phyloP scores from a whole-genome alignment of 2,329 filamentous ascomycete genomes.

The Zymoseptoria tritici region DNA sequence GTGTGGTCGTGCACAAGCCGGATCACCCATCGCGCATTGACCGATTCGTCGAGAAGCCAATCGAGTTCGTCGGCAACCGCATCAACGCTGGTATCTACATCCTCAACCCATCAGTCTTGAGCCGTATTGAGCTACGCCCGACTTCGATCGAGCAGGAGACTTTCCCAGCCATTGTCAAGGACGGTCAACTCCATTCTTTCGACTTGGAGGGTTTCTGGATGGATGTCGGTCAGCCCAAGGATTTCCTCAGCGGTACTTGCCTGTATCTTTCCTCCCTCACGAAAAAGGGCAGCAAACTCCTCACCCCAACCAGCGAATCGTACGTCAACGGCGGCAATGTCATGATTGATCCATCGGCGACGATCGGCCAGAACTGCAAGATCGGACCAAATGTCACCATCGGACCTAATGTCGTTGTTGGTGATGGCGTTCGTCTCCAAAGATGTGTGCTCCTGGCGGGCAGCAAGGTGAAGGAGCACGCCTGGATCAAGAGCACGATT shows the following conservation, averaged over 20 bases:
- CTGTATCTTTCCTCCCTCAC: conserved; percentile 88
- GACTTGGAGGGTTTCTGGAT: conserved; percentile 99
- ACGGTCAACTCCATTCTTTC: conserved; percentile 88
- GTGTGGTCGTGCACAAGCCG: conserved; percentile 95
- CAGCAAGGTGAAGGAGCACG: conserved; percentile 96
- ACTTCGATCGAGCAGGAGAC: conserved; percentile 99
- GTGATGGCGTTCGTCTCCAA: conserved; percentile 89
- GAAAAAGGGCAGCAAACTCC: conserved; percentile 80
- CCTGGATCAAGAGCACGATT: conserved; percentile 98
- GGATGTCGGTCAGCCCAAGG: conserved; percentile 97
- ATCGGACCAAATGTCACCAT: conserved; percentile 97
- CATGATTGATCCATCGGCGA: conserved; percentile 84
- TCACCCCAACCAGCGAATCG: conserved; percentile 61
- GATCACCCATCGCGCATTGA: conserved; percentile 87
- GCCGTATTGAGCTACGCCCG: conserved; percentile 88
- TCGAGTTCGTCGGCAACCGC: conserved; percentile 96
- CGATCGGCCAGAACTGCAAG: conserved; percentile 97
- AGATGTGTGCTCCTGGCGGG: conserved; percentile 82
- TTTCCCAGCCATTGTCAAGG: conserved; percentile 86
- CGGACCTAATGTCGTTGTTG: conserved; percentile 83
- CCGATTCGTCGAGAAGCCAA: conserved; percentile 98
- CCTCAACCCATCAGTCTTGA: conserved; percentile 82
- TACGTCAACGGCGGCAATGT: conserved; percentile 93
- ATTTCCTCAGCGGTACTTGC: conserved; percentile 93
- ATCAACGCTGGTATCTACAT: conserved; percentile 99